A percentile compares a stretch with the other conserved stretches of the same genome.
These are phyloP conservation scores for Gloeopeniophorella convolvens DNA, from an alignment of 768 basidiomycete species.

Conservation along the genomic window DNA sequence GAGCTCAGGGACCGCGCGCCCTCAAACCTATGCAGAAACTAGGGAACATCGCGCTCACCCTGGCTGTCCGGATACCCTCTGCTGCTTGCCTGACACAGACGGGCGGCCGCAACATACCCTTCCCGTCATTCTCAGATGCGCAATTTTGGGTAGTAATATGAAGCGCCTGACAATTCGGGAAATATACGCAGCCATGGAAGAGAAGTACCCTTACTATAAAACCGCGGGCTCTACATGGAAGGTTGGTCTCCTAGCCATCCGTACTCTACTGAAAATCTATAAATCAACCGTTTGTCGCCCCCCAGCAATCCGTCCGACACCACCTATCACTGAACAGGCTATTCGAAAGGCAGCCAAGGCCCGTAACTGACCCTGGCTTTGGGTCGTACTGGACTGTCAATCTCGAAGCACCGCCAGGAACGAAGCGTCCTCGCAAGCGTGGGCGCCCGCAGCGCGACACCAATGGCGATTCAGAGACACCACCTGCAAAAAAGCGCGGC, in stretches of 20 bases:
- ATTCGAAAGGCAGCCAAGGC: constrained; percentile 76
- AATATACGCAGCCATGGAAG: constrained; percentile 83
- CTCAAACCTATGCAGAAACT: neutral
- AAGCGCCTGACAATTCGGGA: constrained; percentile 77
- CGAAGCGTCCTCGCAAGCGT: constrained; percentile 78
- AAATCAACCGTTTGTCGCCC: neutral
- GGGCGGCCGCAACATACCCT: constrained; percentile 79
- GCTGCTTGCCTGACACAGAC: constrained; percentile 72
- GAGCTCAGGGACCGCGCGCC: neutral
- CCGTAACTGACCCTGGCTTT: constrained; percentile 79
- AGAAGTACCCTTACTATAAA: constrained; percentile 76
- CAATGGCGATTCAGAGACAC: constrained; percentile 15
- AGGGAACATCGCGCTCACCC: constrained; percentile 58
- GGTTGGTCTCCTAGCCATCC: constrained; percentile 39
- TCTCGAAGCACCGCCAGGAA: constrained; percentile 75
- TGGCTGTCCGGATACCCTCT: constrained; percentile 71
- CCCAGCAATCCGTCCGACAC: constrained; percentile 81
- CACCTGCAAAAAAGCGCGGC: constrained; percentile 21
- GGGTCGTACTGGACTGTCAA: constrained; percentile 92
- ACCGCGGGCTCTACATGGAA: constrained; percentile 83
- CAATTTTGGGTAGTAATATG: constrained; percentile 70
- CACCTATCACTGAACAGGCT: constrained; percentile 77
- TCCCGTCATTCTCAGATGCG: constrained; percentile 78
- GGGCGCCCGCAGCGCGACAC: constrained; percentile 52
- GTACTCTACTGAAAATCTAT: neutral